Evolutionary conservation across 75 land plant species (phyloP).

Genomic region (Pinus tabuliformis): DNA sequence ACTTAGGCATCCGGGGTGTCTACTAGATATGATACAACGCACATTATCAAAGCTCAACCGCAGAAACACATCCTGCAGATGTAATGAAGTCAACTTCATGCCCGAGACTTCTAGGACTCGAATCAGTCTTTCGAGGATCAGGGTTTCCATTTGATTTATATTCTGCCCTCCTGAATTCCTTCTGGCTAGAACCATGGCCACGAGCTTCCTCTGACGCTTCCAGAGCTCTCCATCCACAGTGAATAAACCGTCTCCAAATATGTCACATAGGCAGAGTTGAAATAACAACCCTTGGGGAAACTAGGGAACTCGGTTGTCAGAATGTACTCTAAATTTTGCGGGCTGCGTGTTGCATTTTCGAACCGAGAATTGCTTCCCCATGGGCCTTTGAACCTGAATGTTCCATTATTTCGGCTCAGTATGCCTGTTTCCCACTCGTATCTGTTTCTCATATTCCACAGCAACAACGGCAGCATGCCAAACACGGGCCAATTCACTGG

Average conservation of each 20-base stretch:
- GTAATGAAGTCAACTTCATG: neutral
- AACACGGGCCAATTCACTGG: constrained; percentile 16
- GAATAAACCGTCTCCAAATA: constrained; percentile 32
- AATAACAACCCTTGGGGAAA: constrained; percentile 24
- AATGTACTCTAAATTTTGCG: constrained; percentile 16
- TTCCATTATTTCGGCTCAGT: constrained; percentile 10
- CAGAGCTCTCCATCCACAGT: constrained; percentile 12
- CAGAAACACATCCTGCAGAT: constrained; percentile 63
- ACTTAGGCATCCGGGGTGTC: constrained; percentile 59
- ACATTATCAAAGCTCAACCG: constrained; percentile 76
- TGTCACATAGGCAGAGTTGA: constrained; percentile 14
- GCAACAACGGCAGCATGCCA: constrained; percentile 20
- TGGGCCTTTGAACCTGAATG: constrained; percentile 14
- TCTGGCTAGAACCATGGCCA: constrained; percentile 55
- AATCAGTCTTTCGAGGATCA: constrained; percentile 45
- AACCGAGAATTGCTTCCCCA: neutral
- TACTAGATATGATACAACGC: constrained; percentile 70
- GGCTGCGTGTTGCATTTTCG: constrained; percentile 12
- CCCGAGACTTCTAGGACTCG: constrained; percentile 33
- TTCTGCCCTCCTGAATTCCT: constrained; percentile 38
- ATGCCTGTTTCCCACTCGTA: constrained; percentile 16
- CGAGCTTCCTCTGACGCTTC: constrained; percentile 6
- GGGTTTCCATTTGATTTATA: constrained; percentile 34
- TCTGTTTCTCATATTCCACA: constrained; percentile 1
- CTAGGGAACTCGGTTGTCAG: constrained; percentile 22